Evolutionary conservation across 495 filamentous ascomycete genomes (phyloP).

Genomic region (Zalerion maritima): DNA sequence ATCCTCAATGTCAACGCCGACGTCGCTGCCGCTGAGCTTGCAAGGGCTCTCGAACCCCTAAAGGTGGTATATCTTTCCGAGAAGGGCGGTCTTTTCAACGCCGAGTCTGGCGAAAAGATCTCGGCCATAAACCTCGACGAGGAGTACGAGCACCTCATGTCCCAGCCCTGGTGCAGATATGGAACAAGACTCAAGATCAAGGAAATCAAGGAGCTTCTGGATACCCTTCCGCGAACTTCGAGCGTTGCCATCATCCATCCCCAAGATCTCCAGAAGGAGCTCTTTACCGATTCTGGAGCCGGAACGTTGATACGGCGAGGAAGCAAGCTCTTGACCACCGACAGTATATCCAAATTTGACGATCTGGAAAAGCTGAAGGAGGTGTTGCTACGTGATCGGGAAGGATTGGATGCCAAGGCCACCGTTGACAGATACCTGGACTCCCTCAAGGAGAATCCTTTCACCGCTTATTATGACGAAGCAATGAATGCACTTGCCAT

Average conservation of each 20-base stretch:
- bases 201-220: constrained; percentile 90
- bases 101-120: constrained; percentile 86
- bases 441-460: constrained; percentile 56
- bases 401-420: constrained; percentile 65
- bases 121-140: constrained; percentile 96
- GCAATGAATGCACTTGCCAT: constrained; percentile 94
- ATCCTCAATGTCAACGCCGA: constrained; percentile 97
- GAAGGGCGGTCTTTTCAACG: constrained; percentile 93
- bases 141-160: constrained; percentile 91
- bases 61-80: constrained; percentile 98
- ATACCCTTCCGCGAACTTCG: constrained; percentile 73
- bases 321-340: constrained; percentile 71
- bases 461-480: constrained; percentile 92
- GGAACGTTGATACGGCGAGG: constrained; percentile 89
- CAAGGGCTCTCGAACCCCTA: constrained; percentile 74
- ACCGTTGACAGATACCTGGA: constrained; percentile 81
- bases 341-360: constrained; percentile 61
- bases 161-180: constrained; percentile 89
- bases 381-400: constrained; percentile 71
- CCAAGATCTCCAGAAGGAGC: constrained; percentile 83
- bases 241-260: constrained; percentile 98
- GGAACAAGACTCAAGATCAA: constrained; percentile 96
- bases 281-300: constrained; percentile 92
- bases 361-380: constrained; percentile 65
- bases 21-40: constrained; percentile 87